A percentile compares a stretch with the other conserved stretches of the same genome.
phyloP scores from a whole-genome alignment of 352 stramenopile genomes.

The Phytophthora sp. region DNA sequence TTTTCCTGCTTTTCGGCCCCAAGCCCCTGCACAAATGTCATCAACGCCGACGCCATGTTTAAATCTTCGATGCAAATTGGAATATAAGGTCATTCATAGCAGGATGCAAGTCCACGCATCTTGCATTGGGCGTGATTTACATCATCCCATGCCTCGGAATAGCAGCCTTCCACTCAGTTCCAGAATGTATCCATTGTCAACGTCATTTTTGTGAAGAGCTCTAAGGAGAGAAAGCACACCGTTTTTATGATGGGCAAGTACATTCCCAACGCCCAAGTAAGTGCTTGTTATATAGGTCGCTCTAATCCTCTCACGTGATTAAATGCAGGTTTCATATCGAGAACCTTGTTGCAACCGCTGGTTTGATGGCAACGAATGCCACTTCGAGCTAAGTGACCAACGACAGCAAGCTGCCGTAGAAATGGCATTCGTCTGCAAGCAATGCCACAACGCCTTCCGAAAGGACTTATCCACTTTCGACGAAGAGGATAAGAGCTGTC shows the following conservation, averaged over 20 bases:
- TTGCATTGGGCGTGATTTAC: background rate
- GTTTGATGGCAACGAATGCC: slow-evolving; percentile 83
- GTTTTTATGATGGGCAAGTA: slow-evolving; percentile 53
- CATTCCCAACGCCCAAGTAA: slow-evolving; percentile 44
- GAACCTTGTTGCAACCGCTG: slow-evolving; percentile 74
- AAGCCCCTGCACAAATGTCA: slow-evolving; percentile 48
- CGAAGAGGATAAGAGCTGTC: slow-evolving; percentile 63
- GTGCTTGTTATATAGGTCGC: background rate
- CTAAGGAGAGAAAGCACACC: background rate
- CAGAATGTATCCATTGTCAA: slow-evolving; percentile 18
- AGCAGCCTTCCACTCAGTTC: slow-evolving; percentile 5
- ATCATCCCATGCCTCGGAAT: slow-evolving; percentile 31
- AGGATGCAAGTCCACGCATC: too few species aligned
- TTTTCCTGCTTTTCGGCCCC: slow-evolving; percentile 26
- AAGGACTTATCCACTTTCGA: slow-evolving; percentile 64
- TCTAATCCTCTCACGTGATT: background rate
- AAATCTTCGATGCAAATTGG: slow-evolving; percentile 7
- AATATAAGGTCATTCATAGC: background rate
- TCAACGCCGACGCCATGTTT: slow-evolving; percentile 46
- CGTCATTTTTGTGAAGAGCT: background rate
- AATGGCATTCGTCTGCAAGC: slow-evolving; percentile 74
- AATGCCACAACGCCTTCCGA: slow-evolving; percentile 66
- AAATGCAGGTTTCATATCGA: slow-evolving; percentile 63
- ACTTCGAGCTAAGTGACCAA: slow-evolving; percentile 74
- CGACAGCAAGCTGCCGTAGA: slow-evolving; percentile 44